phyloP scores from a whole-genome alignment of 805 yeast species.

The Wickerhamia fluorescens region DNA sequence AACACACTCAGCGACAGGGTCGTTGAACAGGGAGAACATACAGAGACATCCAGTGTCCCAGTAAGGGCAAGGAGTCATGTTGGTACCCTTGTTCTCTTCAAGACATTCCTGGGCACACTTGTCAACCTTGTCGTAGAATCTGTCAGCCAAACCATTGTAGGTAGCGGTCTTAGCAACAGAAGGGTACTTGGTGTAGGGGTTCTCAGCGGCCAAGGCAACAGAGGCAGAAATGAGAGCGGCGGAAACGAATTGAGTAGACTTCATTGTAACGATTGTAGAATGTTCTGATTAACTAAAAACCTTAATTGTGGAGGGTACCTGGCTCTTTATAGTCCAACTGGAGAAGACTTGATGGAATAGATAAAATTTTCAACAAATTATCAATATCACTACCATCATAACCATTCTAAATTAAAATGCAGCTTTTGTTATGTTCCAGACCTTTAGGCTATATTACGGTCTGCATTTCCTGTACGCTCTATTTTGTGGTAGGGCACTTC shows the following conservation, averaged over 20 bases:
- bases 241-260: conserved; percentile 2
- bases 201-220: conserved; percentile 14
- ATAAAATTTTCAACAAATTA: conserved; percentile 3
- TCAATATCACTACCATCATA: no score
- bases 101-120: conserved; percentile 35
- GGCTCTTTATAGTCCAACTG: not conserved
- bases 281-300: not conserved
- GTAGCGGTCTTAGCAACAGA: conserved; percentile 39
- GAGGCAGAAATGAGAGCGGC: conserved; percentile 8
- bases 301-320: not conserved
- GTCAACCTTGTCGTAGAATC: conserved; percentile 30
- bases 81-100: conserved; percentile 20
- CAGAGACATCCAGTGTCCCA: conserved; percentile 43
- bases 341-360: conserved; percentile 1
- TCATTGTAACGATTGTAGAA: conserved; percentile 1
- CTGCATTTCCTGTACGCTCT: no score
- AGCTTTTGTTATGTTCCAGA: no score
- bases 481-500: no score
- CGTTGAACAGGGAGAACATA: conserved; percentile 31
- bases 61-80: conserved; percentile 36
- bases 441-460: no score
- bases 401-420: no score
- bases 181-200: conserved; percentile 36
- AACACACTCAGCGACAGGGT: conserved; percentile 28
- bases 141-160: conserved; percentile 44